phyloP scores from a whole-genome alignment of 179 eudicot genomes.

The Drosera spatulata region DNA sequence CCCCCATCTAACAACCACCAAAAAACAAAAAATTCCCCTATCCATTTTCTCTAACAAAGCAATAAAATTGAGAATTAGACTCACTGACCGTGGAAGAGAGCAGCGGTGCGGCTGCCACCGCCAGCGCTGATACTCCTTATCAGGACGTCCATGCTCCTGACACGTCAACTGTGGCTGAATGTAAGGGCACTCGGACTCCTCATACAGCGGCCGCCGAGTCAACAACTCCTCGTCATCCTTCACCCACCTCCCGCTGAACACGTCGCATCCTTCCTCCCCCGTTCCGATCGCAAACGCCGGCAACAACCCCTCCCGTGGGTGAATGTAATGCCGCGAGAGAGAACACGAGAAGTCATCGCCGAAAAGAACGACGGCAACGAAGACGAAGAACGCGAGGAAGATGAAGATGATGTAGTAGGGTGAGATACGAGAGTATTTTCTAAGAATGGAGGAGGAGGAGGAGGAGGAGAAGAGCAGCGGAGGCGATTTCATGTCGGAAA shows the following conservation, averaged over 20 bases:
- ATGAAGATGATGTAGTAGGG: conserved; percentile 38
- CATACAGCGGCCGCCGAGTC: conserved; percentile 45
- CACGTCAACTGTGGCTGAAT: conserved; percentile 83
- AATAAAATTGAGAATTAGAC: too few relatives aligned
- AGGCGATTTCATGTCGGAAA: conserved; percentile 2
- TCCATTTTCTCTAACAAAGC: too few relatives aligned
- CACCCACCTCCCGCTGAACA: conserved; percentile 75
- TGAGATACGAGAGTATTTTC: conserved; percentile 41
- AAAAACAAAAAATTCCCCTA: too few relatives aligned
- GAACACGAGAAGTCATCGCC: conserved; percentile 63
- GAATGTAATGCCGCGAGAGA: conserved; percentile 9
- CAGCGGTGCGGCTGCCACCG: conserved; percentile 89
- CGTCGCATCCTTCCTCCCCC: conserved; percentile 41
- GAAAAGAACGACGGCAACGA: conserved; percentile 37
- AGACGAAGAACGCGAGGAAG: conserved; percentile 56
- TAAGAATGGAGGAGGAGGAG: neutral
- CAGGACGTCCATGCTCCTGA: conserved; percentile 79
- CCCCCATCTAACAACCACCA: too few relatives aligned
- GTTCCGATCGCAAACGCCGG: conserved; percentile 48
- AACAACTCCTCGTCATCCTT: conserved; percentile 25
- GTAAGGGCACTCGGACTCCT: conserved; percentile 80
- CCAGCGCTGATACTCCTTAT: conserved; percentile 60
- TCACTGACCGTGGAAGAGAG: conserved; percentile 57
- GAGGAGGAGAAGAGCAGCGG: neutral
- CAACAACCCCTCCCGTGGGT: neutral